Conservation (phyloP, 805 yeast species). For the Wickerhamomyces chambardii region DNA sequence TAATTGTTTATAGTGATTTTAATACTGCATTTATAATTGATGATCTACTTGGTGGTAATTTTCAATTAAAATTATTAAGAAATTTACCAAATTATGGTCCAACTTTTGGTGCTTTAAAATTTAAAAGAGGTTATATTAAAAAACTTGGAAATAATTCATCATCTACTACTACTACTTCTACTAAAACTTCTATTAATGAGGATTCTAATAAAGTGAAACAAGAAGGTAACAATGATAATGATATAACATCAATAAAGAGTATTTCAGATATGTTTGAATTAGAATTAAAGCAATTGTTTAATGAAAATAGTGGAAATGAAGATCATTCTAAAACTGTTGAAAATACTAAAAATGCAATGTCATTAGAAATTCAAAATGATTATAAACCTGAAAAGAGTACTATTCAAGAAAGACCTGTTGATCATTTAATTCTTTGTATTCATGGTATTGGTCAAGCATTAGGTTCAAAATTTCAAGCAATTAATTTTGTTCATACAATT, state of each 20-base stretch:
- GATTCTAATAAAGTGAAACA: too few relatives aligned
- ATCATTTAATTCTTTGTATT: slow-evolving; percentile 73
- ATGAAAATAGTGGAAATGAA: slow-evolving; percentile 9
- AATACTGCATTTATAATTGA: slow-evolving; percentile 39
- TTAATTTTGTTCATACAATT: slow-evolving; percentile 82
- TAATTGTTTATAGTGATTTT: slow-evolving; percentile 30
- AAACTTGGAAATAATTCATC: slow-evolving; percentile 1
- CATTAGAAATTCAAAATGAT: slow-evolving; percentile 41
- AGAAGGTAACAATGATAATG: too few relatives aligned
- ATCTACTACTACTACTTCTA: background rate
- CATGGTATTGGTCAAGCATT: slow-evolving; percentile 94
- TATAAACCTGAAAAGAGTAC: slow-evolving; percentile 35
- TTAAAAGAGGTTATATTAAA: slow-evolving; percentile 39
- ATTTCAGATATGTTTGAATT: slow-evolving; percentile 10
- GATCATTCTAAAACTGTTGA: slow-evolving; percentile 14
- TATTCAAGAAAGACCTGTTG: slow-evolving; percentile 35
- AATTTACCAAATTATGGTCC: slow-evolving; percentile 24
- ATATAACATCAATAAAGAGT: background rate
- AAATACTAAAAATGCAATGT: slow-evolving; percentile 33
- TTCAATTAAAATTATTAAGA: slow-evolving; percentile 25
- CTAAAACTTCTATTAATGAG: background rate
- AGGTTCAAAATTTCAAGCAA: slow-evolving; percentile 68
- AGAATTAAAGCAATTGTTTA: slow-evolving; percentile 14
- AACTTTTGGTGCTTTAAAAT: slow-evolving; percentile 36
- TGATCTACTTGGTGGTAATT: slow-evolving; percentile 29